Evolutionary conservation across 192 early-diverging fungal genomes (phyloP).

Genomic region (Backusella liffmaniae): DNA sequence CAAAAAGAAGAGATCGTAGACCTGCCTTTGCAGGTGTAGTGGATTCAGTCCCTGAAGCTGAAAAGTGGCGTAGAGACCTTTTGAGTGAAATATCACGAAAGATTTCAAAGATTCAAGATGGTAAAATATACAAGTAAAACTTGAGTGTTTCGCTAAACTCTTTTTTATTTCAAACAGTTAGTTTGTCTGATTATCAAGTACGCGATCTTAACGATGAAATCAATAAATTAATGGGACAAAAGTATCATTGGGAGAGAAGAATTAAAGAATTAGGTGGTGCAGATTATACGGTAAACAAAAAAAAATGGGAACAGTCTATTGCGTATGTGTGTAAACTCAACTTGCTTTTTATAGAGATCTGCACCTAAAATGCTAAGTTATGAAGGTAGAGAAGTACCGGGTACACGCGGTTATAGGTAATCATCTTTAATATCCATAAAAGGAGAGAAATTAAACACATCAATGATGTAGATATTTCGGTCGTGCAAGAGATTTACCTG

Average conservation of each 20-base stretch:
- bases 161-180: conserved; percentile 41
- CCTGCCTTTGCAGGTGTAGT: conserved; percentile 75
- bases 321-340: not conserved
- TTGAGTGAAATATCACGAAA: conserved; percentile 87
- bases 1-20: conserved; percentile 55
- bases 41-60: conserved; percentile 72
- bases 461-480: conserved; percentile 76
- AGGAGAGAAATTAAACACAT: not conserved
- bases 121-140: conserved; percentile 41
- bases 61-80: conserved; percentile 89
- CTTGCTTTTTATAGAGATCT: conserved; percentile 49
- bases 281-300: conserved; percentile 70
- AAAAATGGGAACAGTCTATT: not conserved
- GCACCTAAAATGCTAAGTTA: conserved; percentile 78
- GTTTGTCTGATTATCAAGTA: conserved; percentile 87
- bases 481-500: conserved; percentile 90
- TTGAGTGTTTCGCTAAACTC: not conserved
- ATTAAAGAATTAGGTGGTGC: conserved; percentile 93
- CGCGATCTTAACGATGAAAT: conserved; percentile 96
- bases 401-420: conserved; percentile 87
- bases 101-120: conserved; percentile 90
- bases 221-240: conserved; percentile 91
- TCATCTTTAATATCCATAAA: not conserved
- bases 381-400: conserved; percentile 88
- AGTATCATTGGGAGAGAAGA: conserved; percentile 87